These are phyloP conservation scores for Edaphochlamys debaryana DNA, from an alignment of 139 green algal genomes.

Conservation along the genomic window DNA sequence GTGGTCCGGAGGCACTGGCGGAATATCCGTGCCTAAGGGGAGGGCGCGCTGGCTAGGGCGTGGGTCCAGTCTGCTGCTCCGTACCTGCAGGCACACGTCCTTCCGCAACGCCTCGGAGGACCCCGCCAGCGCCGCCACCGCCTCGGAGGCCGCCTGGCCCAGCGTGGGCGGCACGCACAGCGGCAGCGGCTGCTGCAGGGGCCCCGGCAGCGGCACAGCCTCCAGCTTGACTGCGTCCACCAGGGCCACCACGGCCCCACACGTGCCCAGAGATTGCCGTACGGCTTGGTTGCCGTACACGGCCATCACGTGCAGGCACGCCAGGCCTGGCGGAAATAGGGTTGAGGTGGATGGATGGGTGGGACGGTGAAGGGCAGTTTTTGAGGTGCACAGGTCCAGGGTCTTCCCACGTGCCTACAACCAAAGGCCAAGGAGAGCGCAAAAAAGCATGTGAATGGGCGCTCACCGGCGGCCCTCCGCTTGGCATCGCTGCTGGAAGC, in stretches of 20 bases:
- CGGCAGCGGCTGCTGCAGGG: not conserved
- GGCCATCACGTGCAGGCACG: conserved; percentile 1
- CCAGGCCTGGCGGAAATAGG: not conserved
- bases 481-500: not conserved
- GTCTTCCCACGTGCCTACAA: too few relatives aligned
- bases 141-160: conserved; percentile 23
- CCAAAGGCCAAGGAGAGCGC: too few relatives aligned
- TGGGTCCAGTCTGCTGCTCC: too few relatives aligned
- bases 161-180: not conserved
- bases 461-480: not conserved
- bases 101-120: not conserved
- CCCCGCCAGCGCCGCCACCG: conserved; percentile 22
- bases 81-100: conserved; percentile 14
- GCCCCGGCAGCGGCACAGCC: not conserved
- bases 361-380: not conserved
- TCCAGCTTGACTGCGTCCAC: conserved; percentile 31
- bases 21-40: too few relatives aligned
- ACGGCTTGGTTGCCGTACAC: conserved; percentile 9
- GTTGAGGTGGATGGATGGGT: not conserved
- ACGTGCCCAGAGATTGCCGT: not conserved
- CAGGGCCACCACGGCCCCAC: not conserved
- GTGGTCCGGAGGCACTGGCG: too few relatives aligned
- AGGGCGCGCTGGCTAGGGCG: too few relatives aligned
- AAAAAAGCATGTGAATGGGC: too few relatives aligned
- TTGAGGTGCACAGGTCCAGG: not conserved